Conservation (phyloP, 2,329 filamentous ascomycete species). For the Mycosphaerella sp. region DNA sequence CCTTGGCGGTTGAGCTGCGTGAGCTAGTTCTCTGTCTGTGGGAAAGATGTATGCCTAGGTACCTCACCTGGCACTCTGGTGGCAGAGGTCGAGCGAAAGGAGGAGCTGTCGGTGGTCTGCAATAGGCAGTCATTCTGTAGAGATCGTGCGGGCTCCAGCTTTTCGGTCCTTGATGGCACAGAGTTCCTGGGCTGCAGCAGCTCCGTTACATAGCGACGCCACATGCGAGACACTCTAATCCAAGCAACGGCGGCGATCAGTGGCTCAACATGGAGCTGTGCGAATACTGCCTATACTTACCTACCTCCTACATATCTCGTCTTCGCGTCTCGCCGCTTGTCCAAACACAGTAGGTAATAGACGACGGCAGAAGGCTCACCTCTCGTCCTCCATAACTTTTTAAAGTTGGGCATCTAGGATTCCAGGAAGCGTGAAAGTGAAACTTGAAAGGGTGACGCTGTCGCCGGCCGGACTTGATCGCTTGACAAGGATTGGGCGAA, state of each 20-base stretch:
- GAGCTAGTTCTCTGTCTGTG: too few species aligned
- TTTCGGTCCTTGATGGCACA: background rate
- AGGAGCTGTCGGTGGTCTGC: too few species aligned
- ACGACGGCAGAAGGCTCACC: background rate
- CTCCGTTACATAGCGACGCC: background rate
- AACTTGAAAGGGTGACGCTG: background rate
- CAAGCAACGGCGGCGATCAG: background rate
- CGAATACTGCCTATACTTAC: background rate
- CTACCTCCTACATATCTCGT: background rate
- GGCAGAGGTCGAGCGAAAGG: too few species aligned
- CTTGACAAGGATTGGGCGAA: too few species aligned
- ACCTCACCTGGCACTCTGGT: too few species aligned
- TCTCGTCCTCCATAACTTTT: background rate
- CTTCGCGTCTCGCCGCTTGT: conserved; percentile 2
- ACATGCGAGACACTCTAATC: background rate
- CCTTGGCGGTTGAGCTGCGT: too few species aligned
- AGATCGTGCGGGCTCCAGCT: too few species aligned
- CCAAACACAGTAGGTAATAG: background rate
- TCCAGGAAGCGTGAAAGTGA: background rate
- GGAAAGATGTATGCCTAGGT: too few species aligned
- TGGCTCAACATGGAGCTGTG: background rate
- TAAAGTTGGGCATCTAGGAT: background rate
- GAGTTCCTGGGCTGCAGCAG: conserved; percentile 3
- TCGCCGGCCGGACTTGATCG: background rate
- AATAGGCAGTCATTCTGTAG: too few species aligned